phyloP scores from a whole-genome alignment of 2,329 filamentous ascomycete species.

The Davidsoniella eucalypti region DNA sequence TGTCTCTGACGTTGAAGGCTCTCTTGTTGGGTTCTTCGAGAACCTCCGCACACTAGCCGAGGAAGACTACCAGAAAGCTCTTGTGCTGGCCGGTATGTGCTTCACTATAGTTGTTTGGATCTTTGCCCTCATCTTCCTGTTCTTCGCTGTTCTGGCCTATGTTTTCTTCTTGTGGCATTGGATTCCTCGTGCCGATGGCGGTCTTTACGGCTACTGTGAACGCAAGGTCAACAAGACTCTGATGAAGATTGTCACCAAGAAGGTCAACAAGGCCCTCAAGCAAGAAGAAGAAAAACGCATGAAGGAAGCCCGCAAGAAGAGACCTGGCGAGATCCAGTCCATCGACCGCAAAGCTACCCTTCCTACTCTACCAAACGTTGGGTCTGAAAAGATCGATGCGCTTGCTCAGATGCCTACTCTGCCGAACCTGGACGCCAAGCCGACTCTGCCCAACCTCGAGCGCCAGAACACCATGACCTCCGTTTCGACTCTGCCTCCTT shows the following conservation, averaged over 20 bases:
- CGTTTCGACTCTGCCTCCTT: conserved; percentile 42
- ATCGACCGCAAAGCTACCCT: conserved; percentile 43
- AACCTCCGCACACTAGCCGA: conserved; percentile 62
- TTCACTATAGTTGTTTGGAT: conserved; percentile 87
- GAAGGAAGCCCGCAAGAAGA: conserved; percentile 35
- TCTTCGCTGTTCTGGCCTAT: conserved; percentile 65
- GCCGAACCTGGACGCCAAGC: conserved; percentile 24
- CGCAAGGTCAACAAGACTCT: conserved; percentile 81
- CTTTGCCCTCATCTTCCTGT: conserved; percentile 57
- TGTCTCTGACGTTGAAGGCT: conserved; percentile 37
- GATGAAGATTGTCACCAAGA: conserved; percentile 66
- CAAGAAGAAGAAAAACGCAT: conserved; percentile 51
- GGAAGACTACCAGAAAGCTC: conserved; percentile 58
- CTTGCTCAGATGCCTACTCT: conserved; percentile 41
- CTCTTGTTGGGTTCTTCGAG: conserved; percentile 60
- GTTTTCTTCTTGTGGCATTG: conserved; percentile 84
- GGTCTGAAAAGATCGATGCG: conserved; percentile 27
- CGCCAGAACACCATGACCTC: conserved; percentile 35
- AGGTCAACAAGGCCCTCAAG: conserved; percentile 75
- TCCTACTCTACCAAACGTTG: conserved; percentile 38
- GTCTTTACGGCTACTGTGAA: conserved; percentile 70
- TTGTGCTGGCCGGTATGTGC: conserved; percentile 78
- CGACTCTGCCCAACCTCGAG: conserved; percentile 21
- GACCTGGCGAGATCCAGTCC: conserved; percentile 31
- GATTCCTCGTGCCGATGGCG: conserved; percentile 67